A percentile compares a stretch with the other conserved stretches of the same genome.
Conservation (phyloP, 2,329 filamentous ascomycete species). For the Alternaria gaisen region DNA sequence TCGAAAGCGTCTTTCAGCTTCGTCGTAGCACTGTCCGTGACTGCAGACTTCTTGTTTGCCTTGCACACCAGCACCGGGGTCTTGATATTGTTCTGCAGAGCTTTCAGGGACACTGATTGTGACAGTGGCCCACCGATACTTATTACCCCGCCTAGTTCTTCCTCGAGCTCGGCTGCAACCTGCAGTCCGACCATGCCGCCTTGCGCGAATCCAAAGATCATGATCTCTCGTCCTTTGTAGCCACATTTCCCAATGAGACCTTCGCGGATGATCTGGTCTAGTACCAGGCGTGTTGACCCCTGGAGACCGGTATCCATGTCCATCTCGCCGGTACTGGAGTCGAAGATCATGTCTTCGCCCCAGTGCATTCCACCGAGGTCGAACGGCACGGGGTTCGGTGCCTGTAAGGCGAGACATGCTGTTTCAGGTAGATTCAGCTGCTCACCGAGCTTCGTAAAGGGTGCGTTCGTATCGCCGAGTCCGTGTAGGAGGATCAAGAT, state of each 20-base stretch:
- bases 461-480: conserved; percentile 75
- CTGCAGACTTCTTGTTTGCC: conserved; percentile 59
- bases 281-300: conserved; percentile 53
- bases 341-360: conserved; percentile 67
- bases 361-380: conserved; percentile 71
- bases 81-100: conserved; percentile 60
- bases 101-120: conserved; percentile 36
- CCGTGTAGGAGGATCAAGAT: conserved; percentile 85
- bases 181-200: conserved; percentile 65
- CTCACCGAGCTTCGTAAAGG: conserved; percentile 74
- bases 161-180: conserved; percentile 48
- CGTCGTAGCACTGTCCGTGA: conserved; percentile 71
- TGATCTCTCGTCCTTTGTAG: conserved; percentile 59
- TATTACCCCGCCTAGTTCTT: conserved; percentile 66
- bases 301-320: conserved; percentile 65
- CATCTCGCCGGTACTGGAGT: conserved; percentile 60
- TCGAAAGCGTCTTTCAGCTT: conserved; percentile 71
- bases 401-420: conserved; percentile 76
- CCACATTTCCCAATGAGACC: conserved; percentile 59
- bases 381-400: conserved; percentile 73
- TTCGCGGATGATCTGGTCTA: conserved; percentile 55
- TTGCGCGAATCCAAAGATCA: conserved; percentile 66
- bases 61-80: conserved; percentile 72
- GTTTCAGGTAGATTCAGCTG: conserved; percentile 80
- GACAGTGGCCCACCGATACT: conserved; percentile 70